These are phyloP conservation scores for Auricularia cornea DNA, from an alignment of 768 basidiomycete genomes.

Conservation along the genomic window DNA sequence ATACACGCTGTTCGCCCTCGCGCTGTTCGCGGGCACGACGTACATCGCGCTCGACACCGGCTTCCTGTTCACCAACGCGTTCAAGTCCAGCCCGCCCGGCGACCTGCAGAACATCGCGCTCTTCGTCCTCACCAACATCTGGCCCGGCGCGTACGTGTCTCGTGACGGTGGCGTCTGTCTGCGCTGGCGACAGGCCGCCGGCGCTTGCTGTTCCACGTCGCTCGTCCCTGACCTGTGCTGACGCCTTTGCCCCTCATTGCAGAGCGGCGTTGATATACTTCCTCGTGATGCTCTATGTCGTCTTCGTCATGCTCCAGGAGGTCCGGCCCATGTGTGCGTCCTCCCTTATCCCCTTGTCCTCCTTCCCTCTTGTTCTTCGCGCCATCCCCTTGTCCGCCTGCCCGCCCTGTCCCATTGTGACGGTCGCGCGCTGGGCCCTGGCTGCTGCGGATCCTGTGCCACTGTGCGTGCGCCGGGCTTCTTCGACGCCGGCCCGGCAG, in stretches of 20 bases:
- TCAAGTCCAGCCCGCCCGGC: slow-evolving; percentile 40
- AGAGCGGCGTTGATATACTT: slow-evolving; percentile 67
- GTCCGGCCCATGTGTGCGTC: slow-evolving; percentile 56
- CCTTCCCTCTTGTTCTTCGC: no score
- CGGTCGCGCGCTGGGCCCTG: background rate
- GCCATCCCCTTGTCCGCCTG: no score
- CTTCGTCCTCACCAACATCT: slow-evolving; percentile 72
- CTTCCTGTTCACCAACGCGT: slow-evolving; percentile 45
- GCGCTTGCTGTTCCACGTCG: background rate
- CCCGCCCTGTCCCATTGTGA: background rate
- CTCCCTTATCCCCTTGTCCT: no score
- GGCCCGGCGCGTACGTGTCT: slow-evolving; percentile 62
- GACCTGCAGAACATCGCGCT: slow-evolving; percentile 60
- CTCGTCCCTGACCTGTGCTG: background rate
- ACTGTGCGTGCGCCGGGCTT: no score
- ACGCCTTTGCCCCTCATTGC: background rate
- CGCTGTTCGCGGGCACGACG: slow-evolving; percentile 61
- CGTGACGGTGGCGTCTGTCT: background rate
- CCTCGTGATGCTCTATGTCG: slow-evolving; percentile 70
- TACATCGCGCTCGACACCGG: slow-evolving; percentile 84
- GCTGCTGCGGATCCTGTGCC: no score
- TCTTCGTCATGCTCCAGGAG: slow-evolving; percentile 69
- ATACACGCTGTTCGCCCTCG: slow-evolving; percentile 43
- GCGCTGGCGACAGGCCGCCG: background rate
- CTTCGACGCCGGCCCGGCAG: no score